Conservation (phyloP, 2,329 filamentous ascomycete species). For the Fusarium sp. region DNA sequence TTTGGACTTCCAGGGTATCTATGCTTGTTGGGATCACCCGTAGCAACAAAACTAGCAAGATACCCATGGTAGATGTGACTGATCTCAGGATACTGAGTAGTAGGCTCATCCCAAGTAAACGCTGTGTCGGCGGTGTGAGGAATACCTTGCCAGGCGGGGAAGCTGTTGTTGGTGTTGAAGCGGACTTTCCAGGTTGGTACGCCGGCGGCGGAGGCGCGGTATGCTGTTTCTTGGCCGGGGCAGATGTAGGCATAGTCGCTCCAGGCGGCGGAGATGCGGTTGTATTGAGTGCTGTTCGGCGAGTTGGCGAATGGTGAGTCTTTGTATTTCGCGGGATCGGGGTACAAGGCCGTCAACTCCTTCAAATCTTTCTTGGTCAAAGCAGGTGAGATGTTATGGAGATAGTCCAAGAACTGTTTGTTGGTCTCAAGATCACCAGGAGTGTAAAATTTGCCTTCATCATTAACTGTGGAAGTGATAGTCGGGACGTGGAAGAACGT, state of each 20-base stretch:
- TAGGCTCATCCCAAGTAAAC: conserved; percentile 54
- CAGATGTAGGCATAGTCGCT: conserved; percentile 60
- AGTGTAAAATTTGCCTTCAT: conserved; percentile 52
- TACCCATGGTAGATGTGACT: conserved; percentile 53
- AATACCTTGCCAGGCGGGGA: conserved; percentile 52
- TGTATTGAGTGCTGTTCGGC: conserved; percentile 58
- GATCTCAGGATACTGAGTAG: conserved; percentile 52
- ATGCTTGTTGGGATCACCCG: conserved; percentile 51
- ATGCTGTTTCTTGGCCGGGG: conserved; percentile 58
- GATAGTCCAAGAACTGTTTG: conserved; percentile 51
- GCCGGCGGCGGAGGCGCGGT: conserved; percentile 49
- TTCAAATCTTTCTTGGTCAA: conserved; percentile 48
- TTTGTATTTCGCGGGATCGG: conserved; percentile 49
- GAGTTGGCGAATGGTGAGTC: conserved; percentile 52
- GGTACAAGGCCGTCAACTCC: conserved; percentile 49
- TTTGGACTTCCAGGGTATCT: conserved; percentile 34
- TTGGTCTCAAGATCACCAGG: conserved; percentile 51
- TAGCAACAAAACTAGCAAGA: conserved; percentile 52
- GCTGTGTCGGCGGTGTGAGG: conserved; percentile 52
- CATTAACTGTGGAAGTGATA: conserved; percentile 52
- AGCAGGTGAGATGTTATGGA: conserved; percentile 50
- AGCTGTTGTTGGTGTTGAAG: conserved; percentile 53
- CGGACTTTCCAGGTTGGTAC: conserved; percentile 54
- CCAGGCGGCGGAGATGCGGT: conserved; percentile 57
- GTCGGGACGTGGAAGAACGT: conserved; percentile 53